Evolutionary conservation across 495 filamentous ascomycete species (phyloP), one percentile per base, ranked within the genome.

Genomic region (Penicillium samsonianum): DNA sequence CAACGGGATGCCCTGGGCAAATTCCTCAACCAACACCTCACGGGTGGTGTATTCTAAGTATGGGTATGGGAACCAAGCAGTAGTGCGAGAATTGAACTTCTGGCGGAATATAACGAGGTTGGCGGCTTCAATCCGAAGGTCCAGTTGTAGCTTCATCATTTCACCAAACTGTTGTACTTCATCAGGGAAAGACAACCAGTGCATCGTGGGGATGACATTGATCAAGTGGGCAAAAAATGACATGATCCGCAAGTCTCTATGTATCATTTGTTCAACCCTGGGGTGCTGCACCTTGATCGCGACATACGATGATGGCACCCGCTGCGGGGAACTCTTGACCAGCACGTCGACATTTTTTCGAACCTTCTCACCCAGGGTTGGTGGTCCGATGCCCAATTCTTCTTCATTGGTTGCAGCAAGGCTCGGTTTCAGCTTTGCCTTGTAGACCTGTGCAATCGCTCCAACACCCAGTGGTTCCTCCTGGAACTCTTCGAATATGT

Each of bases 401-500:
- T 78, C 68, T 55, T 90, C 87, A 23, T 81, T 80, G 1, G 81
- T 81, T 2, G 75, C 78, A 8, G 89, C 84, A 53, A 97, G 77
- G 50, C 90, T 86, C 2, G 88, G 84, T 60, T 92, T 96, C 28
- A 99, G 73, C 68, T 90, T 97, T 2, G 95, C 95, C 67, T 89
- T 95, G 78, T 99, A 99, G 11, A 97, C 95, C 70, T 99, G 95
- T 16, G 95, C 95, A 67, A 99, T 97, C 14, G 95, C 94, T 22
- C 95, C 95, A 4, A 97, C 93, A 12, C 95, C 95, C 2, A 99
- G 74, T 0, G 95, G 94, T 52, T 84, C 84, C 69, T 95, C 90
- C 22, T 96, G 80, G 64, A 99, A 99, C 67, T 98, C 95, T 26
- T 96, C 92, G 62, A 99, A 99, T 26, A 99, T 98, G 5, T 96